Percentiles rank a stretch among this genome's conserved stretches.
Conservation (phyloP, 2,329 filamentous ascomycete genomes). For the Fusarium nygamai region DNA sequence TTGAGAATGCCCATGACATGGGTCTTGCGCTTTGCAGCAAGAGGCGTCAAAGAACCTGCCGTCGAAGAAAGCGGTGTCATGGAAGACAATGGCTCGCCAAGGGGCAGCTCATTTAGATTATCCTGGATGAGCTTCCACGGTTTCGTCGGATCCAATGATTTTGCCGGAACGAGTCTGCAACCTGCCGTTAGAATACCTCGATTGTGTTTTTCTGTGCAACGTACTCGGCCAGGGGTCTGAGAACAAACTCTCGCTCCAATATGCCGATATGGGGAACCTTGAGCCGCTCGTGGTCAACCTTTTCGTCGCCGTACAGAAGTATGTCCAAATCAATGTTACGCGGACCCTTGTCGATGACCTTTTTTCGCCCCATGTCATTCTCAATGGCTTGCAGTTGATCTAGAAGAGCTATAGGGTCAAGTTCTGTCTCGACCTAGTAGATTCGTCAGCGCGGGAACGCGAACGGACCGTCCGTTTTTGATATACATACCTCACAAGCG, state of each 20-base stretch:
- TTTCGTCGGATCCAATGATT: conserved; percentile 60
- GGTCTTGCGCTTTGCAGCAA: conserved; percentile 69
- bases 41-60: conserved; percentile 65
- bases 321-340: conserved; percentile 96
- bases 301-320: conserved; percentile 78
- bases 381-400: conserved; percentile 88
- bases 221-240: conserved; percentile 85
- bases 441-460: conserved; percentile 12
- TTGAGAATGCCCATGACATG: conserved; percentile 95
- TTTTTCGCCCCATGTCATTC: conserved; percentile 78
- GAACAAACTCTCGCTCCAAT: conserved; percentile 90
- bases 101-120: conserved; percentile 68
- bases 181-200: neutral
- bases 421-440: conserved; percentile 78
- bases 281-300: conserved; percentile 76
- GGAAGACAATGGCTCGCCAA: conserved; percentile 63
- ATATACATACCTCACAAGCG: conserved; percentile 79
- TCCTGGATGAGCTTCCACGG: conserved; percentile 71
- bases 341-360: conserved; percentile 91
- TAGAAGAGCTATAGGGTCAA: conserved; percentile 79
- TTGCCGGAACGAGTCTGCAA: conserved; percentile 64
- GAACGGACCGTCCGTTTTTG: neutral
- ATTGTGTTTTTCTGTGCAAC: conserved; percentile 35
- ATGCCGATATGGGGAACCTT: conserved; percentile 86
- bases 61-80: conserved; percentile 64